Conservation (phyloP, 164 flowering plant species). For the Akebia trifoliata region DNA sequence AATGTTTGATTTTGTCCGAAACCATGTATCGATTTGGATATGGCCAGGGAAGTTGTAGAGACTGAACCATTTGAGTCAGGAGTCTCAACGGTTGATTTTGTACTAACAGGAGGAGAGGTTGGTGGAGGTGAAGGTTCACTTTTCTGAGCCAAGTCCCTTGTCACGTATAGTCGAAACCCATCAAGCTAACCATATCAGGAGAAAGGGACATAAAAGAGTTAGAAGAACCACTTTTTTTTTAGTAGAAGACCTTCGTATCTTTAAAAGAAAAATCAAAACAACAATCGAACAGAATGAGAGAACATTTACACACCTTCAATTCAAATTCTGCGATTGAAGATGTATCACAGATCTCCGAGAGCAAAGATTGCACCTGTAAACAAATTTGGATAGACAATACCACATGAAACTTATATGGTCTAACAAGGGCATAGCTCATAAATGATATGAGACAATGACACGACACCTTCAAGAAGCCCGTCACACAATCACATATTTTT, state of each 20-base stretch:
- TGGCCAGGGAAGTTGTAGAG: constrained; percentile 47
- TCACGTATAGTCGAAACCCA: constrained; percentile 58
- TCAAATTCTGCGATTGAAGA: constrained; percentile 75
- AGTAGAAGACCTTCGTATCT: no score
- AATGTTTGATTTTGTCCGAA: constrained; percentile 25
- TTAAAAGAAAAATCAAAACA: constrained; percentile 5
- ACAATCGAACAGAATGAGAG: constrained; percentile 1
- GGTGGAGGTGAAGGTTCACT: constrained; percentile 27
- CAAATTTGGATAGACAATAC: neutral
- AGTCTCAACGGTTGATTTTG: constrained; percentile 22
- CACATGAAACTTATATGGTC: no score
- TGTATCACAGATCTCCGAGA: constrained; percentile 62
- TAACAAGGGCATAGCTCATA: no score
- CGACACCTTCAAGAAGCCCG: no score
- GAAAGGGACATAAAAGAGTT: neutral
- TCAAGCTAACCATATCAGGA: constrained; percentile 39
- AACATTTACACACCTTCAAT: constrained; percentile 48
- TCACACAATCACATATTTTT: no score
- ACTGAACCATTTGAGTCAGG: constrained; percentile 45
- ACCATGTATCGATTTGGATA: constrained; percentile 34
- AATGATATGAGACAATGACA: no score
- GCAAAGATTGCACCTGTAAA: constrained; percentile 59
- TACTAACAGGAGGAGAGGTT: constrained; percentile 25
- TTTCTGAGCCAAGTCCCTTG: constrained; percentile 41
- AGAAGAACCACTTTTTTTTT: no score